phyloP scores from a whole-genome alignment of 129 eudicot species.

The Flaveria ramosissima region DNA sequence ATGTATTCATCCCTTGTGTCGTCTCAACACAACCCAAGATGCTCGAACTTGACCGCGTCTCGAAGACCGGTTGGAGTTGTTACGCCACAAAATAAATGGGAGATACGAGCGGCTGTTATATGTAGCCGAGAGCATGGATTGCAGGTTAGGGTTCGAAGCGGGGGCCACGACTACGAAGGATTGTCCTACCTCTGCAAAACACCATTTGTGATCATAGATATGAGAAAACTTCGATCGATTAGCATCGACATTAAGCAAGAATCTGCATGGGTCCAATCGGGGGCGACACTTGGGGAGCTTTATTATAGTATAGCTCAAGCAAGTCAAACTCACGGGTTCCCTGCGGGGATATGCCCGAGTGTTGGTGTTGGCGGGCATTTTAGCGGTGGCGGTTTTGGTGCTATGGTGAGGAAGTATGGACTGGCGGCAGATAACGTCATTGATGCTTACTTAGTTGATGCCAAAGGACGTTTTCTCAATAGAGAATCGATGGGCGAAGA shows the following conservation, averaged over 20 bases:
- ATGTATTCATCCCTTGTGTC: constrained; percentile 42
- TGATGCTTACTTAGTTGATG: constrained; percentile 50
- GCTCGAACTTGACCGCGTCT: constrained; percentile 23
- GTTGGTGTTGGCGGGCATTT: constrained; percentile 66
- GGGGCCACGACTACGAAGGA: constrained; percentile 68
- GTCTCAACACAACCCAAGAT: constrained; percentile 53
- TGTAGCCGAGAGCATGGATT: constrained; percentile 42
- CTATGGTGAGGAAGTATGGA: constrained; percentile 61
- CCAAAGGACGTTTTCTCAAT: constrained; percentile 42
- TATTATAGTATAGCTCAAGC: constrained; percentile 47
- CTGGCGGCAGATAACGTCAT: constrained; percentile 59
- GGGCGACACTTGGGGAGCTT: constrained; percentile 58
- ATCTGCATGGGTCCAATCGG: constrained; percentile 59
- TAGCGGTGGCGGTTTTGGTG: constrained; percentile 73
- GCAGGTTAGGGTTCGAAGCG: constrained; percentile 55
- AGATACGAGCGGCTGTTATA: constrained; percentile 32
- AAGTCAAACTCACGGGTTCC: constrained; percentile 45
- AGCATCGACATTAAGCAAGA: constrained; percentile 32
- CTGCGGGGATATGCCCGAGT: constrained; percentile 56
- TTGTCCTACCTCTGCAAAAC: constrained; percentile 46
- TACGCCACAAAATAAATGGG: constrained; percentile 39
- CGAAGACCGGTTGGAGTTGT: constrained; percentile 40
- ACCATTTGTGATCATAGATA: constrained; percentile 56
- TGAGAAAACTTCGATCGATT: constrained; percentile 40
- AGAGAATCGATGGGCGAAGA: constrained; percentile 53